A percentile compares a stretch with the other conserved stretches of the same genome.
Evolutionary conservation across 306 rosid species (phyloP).

Genomic region (Aeschynomene evenia): DNA sequence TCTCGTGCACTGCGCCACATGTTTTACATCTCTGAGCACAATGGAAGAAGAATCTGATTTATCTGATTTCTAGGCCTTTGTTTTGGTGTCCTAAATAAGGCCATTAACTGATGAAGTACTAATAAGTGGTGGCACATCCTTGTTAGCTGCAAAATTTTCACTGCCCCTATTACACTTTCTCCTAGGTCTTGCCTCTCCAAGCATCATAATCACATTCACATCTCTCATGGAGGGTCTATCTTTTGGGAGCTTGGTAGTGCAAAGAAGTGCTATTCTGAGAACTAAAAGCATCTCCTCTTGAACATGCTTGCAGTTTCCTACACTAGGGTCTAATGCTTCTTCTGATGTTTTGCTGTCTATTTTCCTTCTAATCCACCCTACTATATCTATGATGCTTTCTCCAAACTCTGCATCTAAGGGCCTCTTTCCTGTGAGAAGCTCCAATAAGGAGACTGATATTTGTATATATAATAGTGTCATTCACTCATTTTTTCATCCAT

Average conservation of each 20-base stretch:
- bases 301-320: slow-evolving; percentile 86
- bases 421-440: slow-evolving; percentile 78
- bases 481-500: slow-evolving; percentile 91
- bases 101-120: slow-evolving; percentile 64
- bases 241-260: slow-evolving; percentile 88
- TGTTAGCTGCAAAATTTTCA: slow-evolving; percentile 45
- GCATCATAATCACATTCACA: slow-evolving; percentile 87
- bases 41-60: no score
- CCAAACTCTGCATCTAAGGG: slow-evolving; percentile 78
- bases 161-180: slow-evolving; percentile 64
- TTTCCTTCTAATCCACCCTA: slow-evolving; percentile 80
- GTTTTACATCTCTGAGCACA: slow-evolving; percentile 44
- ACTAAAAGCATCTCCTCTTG: slow-evolving; percentile 93
- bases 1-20: no score
- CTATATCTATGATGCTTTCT: slow-evolving; percentile 71
- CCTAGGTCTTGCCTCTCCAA: slow-evolving; percentile 91
- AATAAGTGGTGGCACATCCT: slow-evolving; percentile 56
- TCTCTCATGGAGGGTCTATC: slow-evolving; percentile 97
- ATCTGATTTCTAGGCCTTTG: no score
- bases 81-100: slow-evolving; percentile 47
- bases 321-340: slow-evolving; percentile 71
- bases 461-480: slow-evolving; percentile 86
- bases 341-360: slow-evolving; percentile 60
- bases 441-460: slow-evolving; percentile 79
- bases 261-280: slow-evolving; percentile 85